These are phyloP conservation scores for Effrenium voratum DNA, from an alignment of 73 alveolate species.

Conservation along the genomic window DNA sequence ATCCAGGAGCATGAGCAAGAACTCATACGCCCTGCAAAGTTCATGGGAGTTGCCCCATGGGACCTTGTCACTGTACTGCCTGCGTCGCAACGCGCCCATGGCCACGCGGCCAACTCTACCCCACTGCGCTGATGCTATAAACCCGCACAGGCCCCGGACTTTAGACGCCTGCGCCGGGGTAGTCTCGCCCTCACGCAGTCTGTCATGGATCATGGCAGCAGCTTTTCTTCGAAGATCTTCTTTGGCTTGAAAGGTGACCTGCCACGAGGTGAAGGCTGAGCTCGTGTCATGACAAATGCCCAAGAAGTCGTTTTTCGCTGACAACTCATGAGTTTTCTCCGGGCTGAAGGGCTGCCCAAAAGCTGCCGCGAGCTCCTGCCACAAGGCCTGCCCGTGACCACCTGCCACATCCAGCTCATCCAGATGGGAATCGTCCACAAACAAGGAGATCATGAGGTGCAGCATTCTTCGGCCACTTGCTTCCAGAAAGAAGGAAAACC, in stretches of 20 bases:
- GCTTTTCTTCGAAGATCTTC: not conserved
- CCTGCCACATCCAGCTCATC: not conserved
- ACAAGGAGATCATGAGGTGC: not conserved
- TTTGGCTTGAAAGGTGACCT: not conserved
- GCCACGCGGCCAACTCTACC: constrained; percentile 22
- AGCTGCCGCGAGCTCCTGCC: not conserved
- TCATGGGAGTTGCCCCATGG: not conserved
- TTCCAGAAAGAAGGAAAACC: not conserved
- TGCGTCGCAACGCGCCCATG: not conserved
- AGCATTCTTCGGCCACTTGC: not conserved
- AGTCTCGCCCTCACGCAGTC: not conserved
- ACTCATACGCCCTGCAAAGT: not conserved
- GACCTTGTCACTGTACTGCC: not conserved
- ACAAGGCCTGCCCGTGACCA: not conserved
- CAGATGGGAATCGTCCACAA: not conserved
- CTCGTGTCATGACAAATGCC: not conserved
- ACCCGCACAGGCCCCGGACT: not conserved
- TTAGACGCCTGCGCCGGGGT: constrained; percentile 4
- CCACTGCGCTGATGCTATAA: not conserved
- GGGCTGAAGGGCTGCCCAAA: not conserved
- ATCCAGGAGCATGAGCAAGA: not conserved
- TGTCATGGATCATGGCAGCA: not conserved
- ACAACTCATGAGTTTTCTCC: not conserved
- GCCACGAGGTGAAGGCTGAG: not conserved
- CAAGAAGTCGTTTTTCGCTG: not conserved